A percentile compares a stretch with the other conserved stretches of the same genome.
Evolutionary conservation across 768 basidiomycete genomes (phyloP).

Genomic region (Collybia sordida): DNA sequence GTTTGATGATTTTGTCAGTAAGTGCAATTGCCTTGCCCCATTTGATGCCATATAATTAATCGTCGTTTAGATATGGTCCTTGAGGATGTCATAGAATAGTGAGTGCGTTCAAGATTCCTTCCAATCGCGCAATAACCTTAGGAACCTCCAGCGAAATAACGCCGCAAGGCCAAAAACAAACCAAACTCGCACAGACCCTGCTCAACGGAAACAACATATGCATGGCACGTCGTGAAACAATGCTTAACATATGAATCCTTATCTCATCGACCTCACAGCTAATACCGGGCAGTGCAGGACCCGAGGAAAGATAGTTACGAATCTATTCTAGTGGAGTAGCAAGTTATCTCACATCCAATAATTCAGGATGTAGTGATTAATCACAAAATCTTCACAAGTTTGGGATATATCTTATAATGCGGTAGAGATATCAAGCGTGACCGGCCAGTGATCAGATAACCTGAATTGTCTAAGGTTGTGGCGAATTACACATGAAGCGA

Average conservation of each 20-base stretch:
- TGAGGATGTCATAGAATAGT: slow-evolving; percentile 98
- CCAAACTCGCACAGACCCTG: slow-evolving; percentile 82
- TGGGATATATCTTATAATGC: no score
- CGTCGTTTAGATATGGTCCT: slow-evolving; percentile 77
- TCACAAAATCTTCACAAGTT: no score
- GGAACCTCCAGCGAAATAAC: slow-evolving; percentile 68
- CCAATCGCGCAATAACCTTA: not conserved
- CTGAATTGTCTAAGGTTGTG: slow-evolving; percentile 2
- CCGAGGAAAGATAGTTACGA: slow-evolving; percentile 31
- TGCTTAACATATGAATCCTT: not conserved
- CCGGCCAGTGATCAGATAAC: slow-evolving; percentile 3
- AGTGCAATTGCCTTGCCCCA: slow-evolving; percentile 38
- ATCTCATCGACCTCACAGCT: slow-evolving; percentile 37
- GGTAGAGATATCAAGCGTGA: not conserved
- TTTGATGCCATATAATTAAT: not conserved
- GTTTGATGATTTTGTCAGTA: slow-evolving; percentile 99
- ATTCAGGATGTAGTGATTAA: no score
- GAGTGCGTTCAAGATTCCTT: slow-evolving; percentile 27
- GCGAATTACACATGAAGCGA: not conserved
- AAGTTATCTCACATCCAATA: no score
- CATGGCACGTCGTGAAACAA: slow-evolving; percentile 61
- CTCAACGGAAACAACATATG: slow-evolving; percentile 96
- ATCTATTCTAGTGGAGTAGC: slow-evolving; percentile 9
- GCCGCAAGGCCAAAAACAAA: slow-evolving; percentile 78
- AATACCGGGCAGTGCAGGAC: slow-evolving; percentile 71